phyloP scores from a whole-genome alignment of 768 basidiomycete species.

The Serendipita sp. region DNA sequence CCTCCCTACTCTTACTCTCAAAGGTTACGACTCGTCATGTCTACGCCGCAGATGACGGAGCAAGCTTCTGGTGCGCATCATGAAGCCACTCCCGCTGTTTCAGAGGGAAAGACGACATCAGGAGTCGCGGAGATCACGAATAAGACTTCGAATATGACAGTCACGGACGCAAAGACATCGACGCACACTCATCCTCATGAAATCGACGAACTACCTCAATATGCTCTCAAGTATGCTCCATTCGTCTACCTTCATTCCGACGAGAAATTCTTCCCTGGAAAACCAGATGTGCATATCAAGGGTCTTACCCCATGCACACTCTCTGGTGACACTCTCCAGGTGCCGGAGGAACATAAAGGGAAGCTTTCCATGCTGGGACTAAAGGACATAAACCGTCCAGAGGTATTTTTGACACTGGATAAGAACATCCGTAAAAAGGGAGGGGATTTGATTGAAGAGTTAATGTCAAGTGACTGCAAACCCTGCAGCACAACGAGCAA shows the following conservation, averaged over 20 bases:
- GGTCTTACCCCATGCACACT: not conserved
- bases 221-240: slow-evolving; percentile 1
- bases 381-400: not conserved
- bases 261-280: slow-evolving; percentile 5
- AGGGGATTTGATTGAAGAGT: not conserved
- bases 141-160: too few species aligned
- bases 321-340: not conserved
- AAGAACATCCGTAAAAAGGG: not conserved
- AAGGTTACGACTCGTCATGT: too few species aligned
- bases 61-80: too few species aligned
- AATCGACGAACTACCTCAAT: not conserved
- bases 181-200: too few species aligned
- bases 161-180: too few species aligned
- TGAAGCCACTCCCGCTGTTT: too few species aligned
- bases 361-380: not conserved
- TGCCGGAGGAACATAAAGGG: not conserved
- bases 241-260: slow-evolving; percentile 2
- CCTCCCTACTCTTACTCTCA: too few species aligned
- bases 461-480: slow-evolving; percentile 3
- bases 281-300: not conserved
- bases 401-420: not conserved
- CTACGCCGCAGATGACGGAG: too few species aligned
- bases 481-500: not conserved
- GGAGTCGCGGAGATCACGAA: too few species aligned
- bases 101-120: too few species aligned